A percentile compares a stretch with the other conserved stretches of the same genome.
phyloP scores from a whole-genome alignment of 805 yeast species.

The Barnettozyma vustinii region DNA sequence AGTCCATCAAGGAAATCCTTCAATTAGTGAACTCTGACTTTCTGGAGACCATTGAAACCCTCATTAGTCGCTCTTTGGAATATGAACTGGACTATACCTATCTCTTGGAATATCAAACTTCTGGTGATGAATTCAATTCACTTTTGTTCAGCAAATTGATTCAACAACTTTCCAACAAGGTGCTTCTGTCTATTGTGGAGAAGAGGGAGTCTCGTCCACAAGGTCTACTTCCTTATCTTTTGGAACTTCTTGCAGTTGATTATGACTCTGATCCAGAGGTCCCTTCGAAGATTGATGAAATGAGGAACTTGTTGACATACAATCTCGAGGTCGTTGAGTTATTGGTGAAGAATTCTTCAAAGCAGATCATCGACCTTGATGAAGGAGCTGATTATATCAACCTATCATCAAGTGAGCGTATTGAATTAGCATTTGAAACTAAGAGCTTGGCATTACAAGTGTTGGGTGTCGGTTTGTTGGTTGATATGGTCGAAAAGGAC shows the following conservation, averaged over 20 bases:
- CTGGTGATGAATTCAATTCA: conserved; percentile 32
- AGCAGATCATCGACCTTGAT: conserved; percentile 36
- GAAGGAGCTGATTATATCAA: conserved; percentile 53
- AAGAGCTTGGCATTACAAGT: conserved; percentile 54
- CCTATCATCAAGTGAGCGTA: conserved; percentile 42
- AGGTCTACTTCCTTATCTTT: conserved; percentile 15
- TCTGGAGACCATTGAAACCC: conserved; percentile 18
- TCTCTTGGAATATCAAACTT: conserved; percentile 30
- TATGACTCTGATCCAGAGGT: conserved; percentile 24
- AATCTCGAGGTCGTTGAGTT: conserved; percentile 9
- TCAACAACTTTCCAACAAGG: conserved; percentile 16
- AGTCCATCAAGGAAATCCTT: conserved; percentile 25
- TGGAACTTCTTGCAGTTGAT: conserved; percentile 26
- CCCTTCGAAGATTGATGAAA: conserved; percentile 14
- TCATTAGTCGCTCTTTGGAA: conserved; percentile 31
- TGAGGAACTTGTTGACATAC: conserved; percentile 17
- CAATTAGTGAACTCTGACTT: conserved; percentile 14
- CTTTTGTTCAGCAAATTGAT: conserved; percentile 28
- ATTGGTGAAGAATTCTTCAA: conserved; percentile 17
- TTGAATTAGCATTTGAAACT: conserved; percentile 46
- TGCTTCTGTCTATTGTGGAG: conserved; percentile 8
- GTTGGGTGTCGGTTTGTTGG: conserved; percentile 49
- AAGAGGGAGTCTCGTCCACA: background rate
- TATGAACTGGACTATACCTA: conserved; percentile 25
- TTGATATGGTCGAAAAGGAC: conserved; percentile 40